These are phyloP conservation scores for Alternaria sp. DNA, from an alignment of 2,329 filamentous ascomycete genomes.

Conservation along the genomic window DNA sequence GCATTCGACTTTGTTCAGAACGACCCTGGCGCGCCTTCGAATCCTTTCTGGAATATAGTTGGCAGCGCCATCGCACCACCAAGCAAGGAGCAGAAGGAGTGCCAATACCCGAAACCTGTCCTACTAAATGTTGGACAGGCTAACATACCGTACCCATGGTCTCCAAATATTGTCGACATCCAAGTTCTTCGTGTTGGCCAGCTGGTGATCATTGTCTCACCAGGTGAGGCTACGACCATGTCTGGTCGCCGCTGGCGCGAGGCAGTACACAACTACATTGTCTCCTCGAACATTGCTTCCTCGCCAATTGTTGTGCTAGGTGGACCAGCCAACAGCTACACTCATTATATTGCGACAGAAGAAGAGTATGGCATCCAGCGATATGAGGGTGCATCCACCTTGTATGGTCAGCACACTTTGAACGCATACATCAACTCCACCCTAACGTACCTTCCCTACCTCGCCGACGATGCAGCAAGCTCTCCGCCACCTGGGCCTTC, in stretches of 20 bases:
- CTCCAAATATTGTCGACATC: slow-evolving; percentile 89
- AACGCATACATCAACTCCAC: slow-evolving; percentile 89
- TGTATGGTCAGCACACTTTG: slow-evolving; percentile 84
- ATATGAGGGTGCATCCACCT: slow-evolving; percentile 93
- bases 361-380: slow-evolving; percentile 87
- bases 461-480: slow-evolving; percentile 56
- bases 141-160: slow-evolving; percentile 82
- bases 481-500: slow-evolving; percentile 62
- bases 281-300: slow-evolving; percentile 32
- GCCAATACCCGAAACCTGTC: slow-evolving; percentile 84
- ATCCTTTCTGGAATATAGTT: slow-evolving; percentile 82
- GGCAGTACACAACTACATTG: slow-evolving; percentile 41
- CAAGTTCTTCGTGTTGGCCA: slow-evolving; percentile 87
- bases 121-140: slow-evolving; percentile 88
- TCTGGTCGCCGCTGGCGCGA: slow-evolving; percentile 85
- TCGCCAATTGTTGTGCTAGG: slow-evolving; percentile 77
- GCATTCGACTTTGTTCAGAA: slow-evolving; percentile 95
- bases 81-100: slow-evolving; percentile 72
- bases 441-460: slow-evolving; percentile 73
- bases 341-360: slow-evolving; percentile 80
- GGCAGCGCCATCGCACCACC: slow-evolving; percentile 77
- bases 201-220: slow-evolving; percentile 82
- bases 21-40: slow-evolving; percentile 75
- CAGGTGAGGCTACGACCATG: slow-evolving; percentile 94
- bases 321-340: slow-evolving; percentile 89